Evolutionary conservation across 805 yeast species (phyloP).

Genomic region (Saturnispora sekii): DNA sequence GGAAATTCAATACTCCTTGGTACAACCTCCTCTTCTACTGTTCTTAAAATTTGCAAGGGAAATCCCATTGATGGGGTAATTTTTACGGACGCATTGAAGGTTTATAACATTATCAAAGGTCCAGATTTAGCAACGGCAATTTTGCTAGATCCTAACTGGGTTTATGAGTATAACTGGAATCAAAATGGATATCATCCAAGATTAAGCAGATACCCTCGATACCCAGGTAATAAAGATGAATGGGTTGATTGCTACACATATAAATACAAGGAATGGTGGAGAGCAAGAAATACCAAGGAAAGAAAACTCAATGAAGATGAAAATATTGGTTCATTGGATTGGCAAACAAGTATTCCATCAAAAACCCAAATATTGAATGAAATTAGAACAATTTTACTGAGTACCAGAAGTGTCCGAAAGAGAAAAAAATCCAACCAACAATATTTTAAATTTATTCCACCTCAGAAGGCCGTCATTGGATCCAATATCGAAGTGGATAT

Average conservation of each 20-base stretch:
- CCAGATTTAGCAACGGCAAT: slow-evolving; percentile 6
- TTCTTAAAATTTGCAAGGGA: neutral
- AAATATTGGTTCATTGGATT: neutral
- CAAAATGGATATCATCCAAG: slow-evolving; percentile 8
- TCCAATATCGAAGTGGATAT: slow-evolving; percentile 1
- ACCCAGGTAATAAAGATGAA: slow-evolving; percentile 1
- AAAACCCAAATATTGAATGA: neutral
- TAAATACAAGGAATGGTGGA: slow-evolving; percentile 4
- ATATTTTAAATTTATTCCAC: neutral
- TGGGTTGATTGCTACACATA: slow-evolving; percentile 6
- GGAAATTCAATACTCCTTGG: neutral
- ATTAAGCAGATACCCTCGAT: slow-evolving; percentile 9
- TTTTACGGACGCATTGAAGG: slow-evolving; percentile 2
- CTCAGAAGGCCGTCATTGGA: slow-evolving; percentile 4
- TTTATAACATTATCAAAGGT: slow-evolving; percentile 9
- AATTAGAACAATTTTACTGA: neutral
- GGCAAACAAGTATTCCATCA: neutral
- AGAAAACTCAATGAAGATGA: neutral
- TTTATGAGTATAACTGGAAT: slow-evolving; percentile 5
- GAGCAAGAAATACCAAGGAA: neutral
- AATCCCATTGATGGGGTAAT: neutral
- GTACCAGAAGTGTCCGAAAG: neutral
- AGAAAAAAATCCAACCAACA: neutral
- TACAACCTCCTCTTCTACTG: neutral
- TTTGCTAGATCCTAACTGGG: slow-evolving; percentile 5